phyloP scores from a whole-genome alignment of 345 rosid genomes.

The Kandelia obovata region DNA sequence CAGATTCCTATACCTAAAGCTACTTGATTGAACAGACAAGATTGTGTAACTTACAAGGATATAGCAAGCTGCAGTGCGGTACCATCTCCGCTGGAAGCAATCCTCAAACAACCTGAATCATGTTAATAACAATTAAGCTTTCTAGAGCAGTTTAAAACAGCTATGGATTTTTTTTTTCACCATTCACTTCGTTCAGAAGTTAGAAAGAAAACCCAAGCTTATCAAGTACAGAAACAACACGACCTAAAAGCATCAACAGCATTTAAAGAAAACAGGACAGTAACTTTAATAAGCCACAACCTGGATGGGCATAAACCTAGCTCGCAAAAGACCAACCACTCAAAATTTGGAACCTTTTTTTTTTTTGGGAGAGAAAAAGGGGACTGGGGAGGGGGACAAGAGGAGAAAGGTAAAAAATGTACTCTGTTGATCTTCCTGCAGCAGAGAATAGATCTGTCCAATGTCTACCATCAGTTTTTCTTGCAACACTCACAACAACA shows the following conservation, averaged over 20 bases:
- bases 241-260: too few species aligned
- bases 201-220: too few species aligned
- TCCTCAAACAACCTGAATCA: constrained; percentile 82
- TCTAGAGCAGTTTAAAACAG: neutral
- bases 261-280: too few species aligned
- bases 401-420: constrained; percentile 17
- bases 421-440: constrained; percentile 99
- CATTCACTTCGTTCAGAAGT: too few species aligned
- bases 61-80: constrained; percentile 97
- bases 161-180: neutral
- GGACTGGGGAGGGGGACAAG: too few species aligned
- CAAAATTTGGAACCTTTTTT: too few species aligned
- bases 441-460: constrained; percentile 96
- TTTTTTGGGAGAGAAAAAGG: too few species aligned
- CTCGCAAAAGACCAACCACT: neutral
- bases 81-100: constrained; percentile 98
- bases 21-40: constrained; percentile 13
- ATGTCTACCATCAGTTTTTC: constrained; percentile 96
- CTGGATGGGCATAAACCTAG: neutral
- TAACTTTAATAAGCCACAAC: neutral
- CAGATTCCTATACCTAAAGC: neutral
- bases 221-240: too few species aligned
- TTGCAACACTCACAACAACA: constrained; percentile 97
- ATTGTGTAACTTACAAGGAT: constrained; percentile 65
- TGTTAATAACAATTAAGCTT: constrained; percentile 17